Percentiles rank a stretch among this genome's conserved stretches.
phyloP scores from a whole-genome alignment of 108 stramenopile species.

The Phaeodactylum tricornutum region DNA sequence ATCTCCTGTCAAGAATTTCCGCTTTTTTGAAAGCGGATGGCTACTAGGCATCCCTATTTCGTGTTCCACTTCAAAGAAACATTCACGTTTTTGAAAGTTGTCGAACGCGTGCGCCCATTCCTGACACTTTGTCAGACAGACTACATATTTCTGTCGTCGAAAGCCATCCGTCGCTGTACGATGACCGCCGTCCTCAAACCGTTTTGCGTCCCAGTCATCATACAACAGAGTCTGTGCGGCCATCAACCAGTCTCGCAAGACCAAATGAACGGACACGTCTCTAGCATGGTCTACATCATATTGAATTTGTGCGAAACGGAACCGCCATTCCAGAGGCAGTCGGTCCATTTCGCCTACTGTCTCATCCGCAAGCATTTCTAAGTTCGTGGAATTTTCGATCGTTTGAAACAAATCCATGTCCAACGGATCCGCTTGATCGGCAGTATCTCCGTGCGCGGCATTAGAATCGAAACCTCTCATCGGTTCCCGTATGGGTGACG shows the following conservation, averaged over 20 bases:
- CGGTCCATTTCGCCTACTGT: slow-evolving; percentile 37
- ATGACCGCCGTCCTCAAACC: slow-evolving; percentile 69
- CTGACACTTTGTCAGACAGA: slow-evolving; percentile 49
- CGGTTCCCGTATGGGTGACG: background rate
- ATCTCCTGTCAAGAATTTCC: background rate
- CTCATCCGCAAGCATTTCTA: no score
- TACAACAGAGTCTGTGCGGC: slow-evolving; percentile 45
- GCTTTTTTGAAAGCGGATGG: background rate
- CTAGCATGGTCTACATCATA: slow-evolving; percentile 52
- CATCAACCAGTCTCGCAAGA: slow-evolving; percentile 66
- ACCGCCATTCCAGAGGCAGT: slow-evolving; percentile 61
- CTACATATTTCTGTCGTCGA: slow-evolving; percentile 50
- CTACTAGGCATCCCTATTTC: no score
- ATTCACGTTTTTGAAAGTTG: slow-evolving; percentile 16
- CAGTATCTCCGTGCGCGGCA: background rate
- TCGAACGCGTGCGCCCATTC: slow-evolving; percentile 45
- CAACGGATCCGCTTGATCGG: background rate
- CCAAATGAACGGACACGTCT: slow-evolving; percentile 44
- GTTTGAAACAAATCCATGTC: background rate
- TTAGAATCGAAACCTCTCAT: background rate
- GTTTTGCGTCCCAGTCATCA: slow-evolving; percentile 51
- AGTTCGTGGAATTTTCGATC: background rate
- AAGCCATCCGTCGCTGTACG: slow-evolving; percentile 57
- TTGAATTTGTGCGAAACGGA: slow-evolving; percentile 61
- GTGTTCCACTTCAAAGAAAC: slow-evolving; percentile 1